phyloP scores from a whole-genome alignment of 768 basidiomycete genomes.

The Cystofilobasidium macerans region DNA sequence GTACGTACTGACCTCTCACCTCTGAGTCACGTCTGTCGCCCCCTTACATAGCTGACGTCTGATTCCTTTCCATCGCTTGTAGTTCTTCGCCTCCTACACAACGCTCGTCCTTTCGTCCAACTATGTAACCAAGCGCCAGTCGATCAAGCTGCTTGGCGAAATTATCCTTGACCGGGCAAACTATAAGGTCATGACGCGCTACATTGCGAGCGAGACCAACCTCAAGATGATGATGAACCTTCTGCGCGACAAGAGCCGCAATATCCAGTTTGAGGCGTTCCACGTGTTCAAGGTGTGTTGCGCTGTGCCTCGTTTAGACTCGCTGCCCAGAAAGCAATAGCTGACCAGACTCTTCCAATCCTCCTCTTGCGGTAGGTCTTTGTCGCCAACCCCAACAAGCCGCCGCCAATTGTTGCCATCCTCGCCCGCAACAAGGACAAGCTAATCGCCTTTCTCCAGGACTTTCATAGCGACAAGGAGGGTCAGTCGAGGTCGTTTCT shows the following conservation, averaged over 20 bases:
- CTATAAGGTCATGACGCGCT: slow-evolving; percentile 96
- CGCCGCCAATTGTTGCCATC: slow-evolving; percentile 83
- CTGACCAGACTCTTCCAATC: no score
- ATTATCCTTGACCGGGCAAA: slow-evolving; percentile 95
- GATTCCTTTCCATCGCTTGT: slow-evolving; percentile 19
- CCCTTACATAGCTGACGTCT: no score
- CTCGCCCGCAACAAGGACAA: slow-evolving; percentile 90
- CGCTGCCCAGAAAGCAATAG: background rate
- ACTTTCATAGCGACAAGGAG: slow-evolving; percentile 97
- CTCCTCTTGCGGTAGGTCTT: no score
- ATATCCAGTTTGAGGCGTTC: slow-evolving; percentile 99
- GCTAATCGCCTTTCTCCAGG: slow-evolving; percentile 72
- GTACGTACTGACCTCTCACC: slow-evolving; percentile 43
- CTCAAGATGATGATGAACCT: slow-evolving; percentile 99
- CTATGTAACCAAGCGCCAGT: slow-evolving; percentile 99
- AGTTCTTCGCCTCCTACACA: slow-evolving; percentile 96
- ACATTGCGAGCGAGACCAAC: slow-evolving; percentile 88
- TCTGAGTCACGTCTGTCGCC: background rate
- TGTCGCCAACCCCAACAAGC: slow-evolving; percentile 98
- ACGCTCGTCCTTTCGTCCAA: slow-evolving; percentile 84
- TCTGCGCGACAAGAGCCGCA: slow-evolving; percentile 93
- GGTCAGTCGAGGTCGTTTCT: slow-evolving; percentile 41
- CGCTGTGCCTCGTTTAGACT: background rate
- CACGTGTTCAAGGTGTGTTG: slow-evolving; percentile 93
- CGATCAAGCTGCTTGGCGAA: slow-evolving; percentile 92